Conservation (phyloP, 257 asterid species). For the Solanum lycopersicoides region DNA sequence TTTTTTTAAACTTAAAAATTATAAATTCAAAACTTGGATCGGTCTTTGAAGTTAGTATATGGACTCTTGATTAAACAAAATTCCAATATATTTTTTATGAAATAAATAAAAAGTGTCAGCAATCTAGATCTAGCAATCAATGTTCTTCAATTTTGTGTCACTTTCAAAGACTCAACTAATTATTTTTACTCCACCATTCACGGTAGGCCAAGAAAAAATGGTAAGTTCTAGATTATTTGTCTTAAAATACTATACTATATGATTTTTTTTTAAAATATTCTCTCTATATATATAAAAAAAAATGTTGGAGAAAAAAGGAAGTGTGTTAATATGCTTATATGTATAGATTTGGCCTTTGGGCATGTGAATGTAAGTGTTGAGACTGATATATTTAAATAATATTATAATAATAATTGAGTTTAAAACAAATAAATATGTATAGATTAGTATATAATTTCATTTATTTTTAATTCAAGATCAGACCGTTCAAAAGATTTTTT, state of each 20-base stretch:
- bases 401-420: neutral
- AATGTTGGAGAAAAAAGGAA: neutral
- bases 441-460: neutral
- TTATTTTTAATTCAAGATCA: neutral
- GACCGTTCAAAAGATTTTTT: rapidly evolving
- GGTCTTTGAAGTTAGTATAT: neutral
- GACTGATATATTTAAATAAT: neutral
- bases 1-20: too few relatives aligned
- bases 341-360: neutral
- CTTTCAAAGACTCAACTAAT: neutral
- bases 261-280: neutral
- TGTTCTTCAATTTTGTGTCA: neutral
- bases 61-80: neutral
- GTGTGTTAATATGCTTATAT: neutral
- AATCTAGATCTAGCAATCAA: neutral
- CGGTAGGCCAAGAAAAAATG: neutral
- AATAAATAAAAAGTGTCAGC: neutral
- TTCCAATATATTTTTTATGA: neutral
- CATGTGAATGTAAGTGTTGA: neutral
- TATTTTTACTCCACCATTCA: neutral
- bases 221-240: neutral
- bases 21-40: neutral
- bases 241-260: neutral
- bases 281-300: neutral
- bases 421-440: neutral